Conservation (phyloP, 768 basidiomycete genomes). For the button mushroom (Agaricus bisporus) region DNA sequence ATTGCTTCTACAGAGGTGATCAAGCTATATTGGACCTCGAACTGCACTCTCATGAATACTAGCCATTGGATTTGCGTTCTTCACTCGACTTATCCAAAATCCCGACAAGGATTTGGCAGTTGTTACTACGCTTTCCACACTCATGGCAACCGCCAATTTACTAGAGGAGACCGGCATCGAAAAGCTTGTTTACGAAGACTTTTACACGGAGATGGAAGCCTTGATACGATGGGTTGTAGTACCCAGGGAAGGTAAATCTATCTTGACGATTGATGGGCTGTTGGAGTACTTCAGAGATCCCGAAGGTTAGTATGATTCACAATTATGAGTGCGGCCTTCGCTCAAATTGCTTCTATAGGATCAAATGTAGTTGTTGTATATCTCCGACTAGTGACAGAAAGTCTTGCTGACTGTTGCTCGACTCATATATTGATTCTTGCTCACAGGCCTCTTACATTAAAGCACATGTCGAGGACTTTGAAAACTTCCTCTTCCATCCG, state of each 20-base stretch:
- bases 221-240: constrained; percentile 39
- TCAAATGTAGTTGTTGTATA: constrained; percentile 33
- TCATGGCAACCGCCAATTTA: constrained; percentile 42
- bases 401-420: constrained; percentile 7
- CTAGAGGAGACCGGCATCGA: constrained; percentile 61
- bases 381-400: constrained; percentile 69
- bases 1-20: constrained; percentile 88
- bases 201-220: constrained; percentile 55
- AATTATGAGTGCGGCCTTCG: neutral
- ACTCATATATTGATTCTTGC: neutral
- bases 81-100: constrained; percentile 59
- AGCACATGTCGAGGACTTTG: constrained; percentile 50
- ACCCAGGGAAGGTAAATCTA: neutral
- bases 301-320: neutral
- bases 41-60: constrained; percentile 9
- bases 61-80: constrained; percentile 81
- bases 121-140: constrained; percentile 40
- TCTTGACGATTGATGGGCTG: constrained; percentile 1
- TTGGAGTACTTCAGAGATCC: constrained; percentile 10
- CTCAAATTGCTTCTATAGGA: neutral
- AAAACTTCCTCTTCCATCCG: constrained; percentile 72
- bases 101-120: constrained; percentile 41
- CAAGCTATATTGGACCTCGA: neutral
- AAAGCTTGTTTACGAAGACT: constrained; percentile 65
- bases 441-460: constrained; percentile 69